Evolutionary conservation across 139 green algal genomes (phyloP), one percentile per base, ranked within the genome.

Genomic region (Tetraselmis chui): DNA sequence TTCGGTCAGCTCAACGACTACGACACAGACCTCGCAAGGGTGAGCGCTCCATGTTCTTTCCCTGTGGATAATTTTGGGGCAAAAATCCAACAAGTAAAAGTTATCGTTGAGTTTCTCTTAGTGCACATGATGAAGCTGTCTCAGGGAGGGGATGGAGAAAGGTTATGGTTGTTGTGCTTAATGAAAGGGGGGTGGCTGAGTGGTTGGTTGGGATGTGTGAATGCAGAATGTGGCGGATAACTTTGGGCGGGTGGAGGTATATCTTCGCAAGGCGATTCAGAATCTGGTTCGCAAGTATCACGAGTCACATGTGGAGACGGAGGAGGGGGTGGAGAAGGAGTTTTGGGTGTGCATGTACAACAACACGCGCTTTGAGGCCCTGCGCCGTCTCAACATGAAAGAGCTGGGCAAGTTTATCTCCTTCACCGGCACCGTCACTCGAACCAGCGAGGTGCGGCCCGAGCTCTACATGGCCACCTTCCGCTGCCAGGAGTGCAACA

Each of bases 381-480:
- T 96, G 77, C 80, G 91, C 22, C 85, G 92, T 77, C 79, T 90
- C 1, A 85, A 80, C 31, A 84, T 85, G 23, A 85, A 89, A 77
- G 84, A 90, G 79, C 85, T 97, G 1, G 91, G 91, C 28, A 82
- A 89, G 32, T 89, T 95, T 23, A 80, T 84, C 2, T 75, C 84
- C 25, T 95, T 95, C 84, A 77, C 59, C 24, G 97, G 95, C 75
- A 98, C 96, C 11, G 94, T 99, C 23, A 99, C 96, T 1, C 91
- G 97, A 67, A 97, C 95, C 29, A 96, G 89, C 27, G 97, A 99
- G 80, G 97, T 99, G 76, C 85, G 92, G 24, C 94, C 97, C 23
- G 97, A 99, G 91, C 92, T 99, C 59, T 95, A 94, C 83, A 88
- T 92, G 32, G 97, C 90, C 29, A 90, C 93, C 25, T 99, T 99